Percentiles rank a stretch among this genome's conserved stretches.
phyloP scores from a whole-genome alignment of 805 yeast genomes.

The Nakazawaea laoshanensis region DNA sequence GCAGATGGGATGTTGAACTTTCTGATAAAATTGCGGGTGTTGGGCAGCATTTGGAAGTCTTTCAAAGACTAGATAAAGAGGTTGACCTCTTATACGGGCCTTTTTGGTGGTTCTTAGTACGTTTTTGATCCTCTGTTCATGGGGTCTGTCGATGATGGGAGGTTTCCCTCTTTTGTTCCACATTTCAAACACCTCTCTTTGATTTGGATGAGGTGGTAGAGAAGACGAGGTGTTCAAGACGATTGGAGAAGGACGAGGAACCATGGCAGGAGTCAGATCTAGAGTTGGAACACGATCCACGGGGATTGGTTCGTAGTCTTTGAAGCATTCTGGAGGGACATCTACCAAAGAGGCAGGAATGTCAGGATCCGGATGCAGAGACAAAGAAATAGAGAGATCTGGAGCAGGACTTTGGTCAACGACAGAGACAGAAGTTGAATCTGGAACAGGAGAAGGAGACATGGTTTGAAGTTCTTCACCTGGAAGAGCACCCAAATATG shows the following conservation, averaged over 20 bases:
- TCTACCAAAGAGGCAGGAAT: constrained; percentile 1
- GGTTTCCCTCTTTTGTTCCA: constrained; percentile 83
- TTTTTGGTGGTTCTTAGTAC: constrained; percentile 76
- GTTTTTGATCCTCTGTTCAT: constrained; percentile 85
- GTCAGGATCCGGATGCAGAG: constrained; percentile 5
- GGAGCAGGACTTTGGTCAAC: background rate
- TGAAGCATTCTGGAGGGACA: constrained; percentile 5
- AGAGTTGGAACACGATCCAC: constrained; percentile 12
- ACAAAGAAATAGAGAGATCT: too few species aligned
- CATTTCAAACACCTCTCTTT: constrained; percentile 11
- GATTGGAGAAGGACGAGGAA: constrained; percentile 11
- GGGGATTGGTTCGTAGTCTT: constrained; percentile 7
- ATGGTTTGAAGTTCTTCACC: constrained; percentile 15
- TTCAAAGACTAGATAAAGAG: constrained; percentile 63
- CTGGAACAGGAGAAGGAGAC: background rate
- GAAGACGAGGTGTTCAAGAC: constrained; percentile 10
- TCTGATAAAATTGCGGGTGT: constrained; percentile 45
- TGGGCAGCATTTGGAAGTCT: constrained; percentile 64
- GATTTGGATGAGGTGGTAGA: constrained; percentile 10
- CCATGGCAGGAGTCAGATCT: constrained; percentile 15
- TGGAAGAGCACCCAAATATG: constrained; percentile 65
- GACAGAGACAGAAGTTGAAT: background rate
- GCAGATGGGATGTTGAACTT: constrained; percentile 52
- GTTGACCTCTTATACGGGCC: constrained; percentile 40
- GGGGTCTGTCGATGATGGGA: constrained; percentile 84